Conservation (phyloP, 768 basidiomycete genomes). For the Piloderma croceum region DNA sequence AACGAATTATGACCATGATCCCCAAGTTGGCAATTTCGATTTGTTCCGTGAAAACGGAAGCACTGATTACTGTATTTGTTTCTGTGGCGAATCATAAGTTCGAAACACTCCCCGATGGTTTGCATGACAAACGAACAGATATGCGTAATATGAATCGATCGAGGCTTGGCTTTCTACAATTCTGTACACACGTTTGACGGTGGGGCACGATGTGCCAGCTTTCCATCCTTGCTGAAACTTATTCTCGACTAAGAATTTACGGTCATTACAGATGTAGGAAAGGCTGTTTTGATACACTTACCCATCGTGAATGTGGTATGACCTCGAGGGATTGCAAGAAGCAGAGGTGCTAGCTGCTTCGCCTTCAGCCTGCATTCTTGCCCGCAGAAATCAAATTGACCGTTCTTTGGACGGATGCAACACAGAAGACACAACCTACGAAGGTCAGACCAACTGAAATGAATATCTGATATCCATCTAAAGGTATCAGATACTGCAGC, state of each 20-base stretch:
- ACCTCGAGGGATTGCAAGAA: slow-evolving; percentile 20
- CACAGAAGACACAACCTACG: slow-evolving; percentile 7
- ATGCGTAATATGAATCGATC: slow-evolving; percentile 8
- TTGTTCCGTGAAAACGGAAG: slow-evolving; percentile 29
- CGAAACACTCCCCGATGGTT: background rate
- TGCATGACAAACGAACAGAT: slow-evolving; percentile 6
- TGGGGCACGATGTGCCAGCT: slow-evolving; percentile 7
- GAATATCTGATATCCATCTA: no score
- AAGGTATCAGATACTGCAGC: no score
- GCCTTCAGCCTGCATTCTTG: slow-evolving; percentile 18
- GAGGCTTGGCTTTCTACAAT: slow-evolving; percentile 23
- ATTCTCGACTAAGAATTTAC: slow-evolving; percentile 18
- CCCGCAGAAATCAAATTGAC: slow-evolving; percentile 17
- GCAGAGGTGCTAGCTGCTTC: slow-evolving; percentile 19
- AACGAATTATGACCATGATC: slow-evolving; percentile 16
- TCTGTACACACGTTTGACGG: slow-evolving; percentile 25
- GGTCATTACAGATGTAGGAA: background rate
- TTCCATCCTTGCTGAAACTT: slow-evolving; percentile 26
- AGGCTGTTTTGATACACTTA: slow-evolving; percentile 2
- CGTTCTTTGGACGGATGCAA: slow-evolving; percentile 1
- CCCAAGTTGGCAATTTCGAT: slow-evolving; percentile 22
- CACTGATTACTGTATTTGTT: slow-evolving; percentile 24
- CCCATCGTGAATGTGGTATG: slow-evolving; percentile 22
- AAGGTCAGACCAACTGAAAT: no score
- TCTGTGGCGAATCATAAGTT: background rate